These are phyloP conservation scores for Thielaviopsis euricoi DNA, from an alignment of 2,329 filamentous ascomycete genomes.

Conservation along the genomic window DNA sequence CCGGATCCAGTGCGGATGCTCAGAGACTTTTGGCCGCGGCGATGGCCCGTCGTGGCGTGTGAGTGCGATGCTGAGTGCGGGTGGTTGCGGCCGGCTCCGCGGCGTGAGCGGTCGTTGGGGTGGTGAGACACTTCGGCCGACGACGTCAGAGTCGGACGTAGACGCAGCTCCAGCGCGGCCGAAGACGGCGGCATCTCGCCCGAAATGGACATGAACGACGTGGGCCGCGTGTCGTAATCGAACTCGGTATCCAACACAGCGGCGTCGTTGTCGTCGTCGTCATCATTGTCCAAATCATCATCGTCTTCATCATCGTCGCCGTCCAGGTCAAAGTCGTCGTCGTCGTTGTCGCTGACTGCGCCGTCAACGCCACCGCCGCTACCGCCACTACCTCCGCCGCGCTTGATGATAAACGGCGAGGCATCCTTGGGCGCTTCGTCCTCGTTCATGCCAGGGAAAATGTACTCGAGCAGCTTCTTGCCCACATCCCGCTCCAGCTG, in stretches of 20 bases:
- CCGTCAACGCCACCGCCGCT: slow-evolving; percentile 1
- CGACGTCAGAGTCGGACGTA: slow-evolving; percentile 62
- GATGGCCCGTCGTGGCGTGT: background rate
- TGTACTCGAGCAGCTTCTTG: slow-evolving; percentile 88
- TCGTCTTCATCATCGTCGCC: slow-evolving; percentile 20
- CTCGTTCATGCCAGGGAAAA: slow-evolving; percentile 72
- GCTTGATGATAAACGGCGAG: slow-evolving; percentile 41
- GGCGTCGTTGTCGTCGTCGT: slow-evolving; percentile 15
- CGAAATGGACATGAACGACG: slow-evolving; percentile 38
- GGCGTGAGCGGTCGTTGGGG: slow-evolving; percentile 1
- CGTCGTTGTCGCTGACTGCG: slow-evolving; percentile 16
- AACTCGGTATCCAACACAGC: slow-evolving; percentile 2
- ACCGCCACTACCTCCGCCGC: slow-evolving; percentile 16
- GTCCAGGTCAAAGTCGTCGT: slow-evolving; percentile 33
- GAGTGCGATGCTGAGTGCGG: background rate
- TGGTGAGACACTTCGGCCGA: slow-evolving; percentile 4
- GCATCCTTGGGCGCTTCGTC: slow-evolving; percentile 36
- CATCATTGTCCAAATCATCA: slow-evolving; percentile 1
- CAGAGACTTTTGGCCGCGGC: slow-evolving; percentile 25
- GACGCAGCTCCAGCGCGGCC: slow-evolving; percentile 47
- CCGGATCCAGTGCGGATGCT: slow-evolving; percentile 33
- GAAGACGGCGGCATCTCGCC: slow-evolving; percentile 5
- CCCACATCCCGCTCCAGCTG: slow-evolving; percentile 87
- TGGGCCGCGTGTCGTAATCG: slow-evolving; percentile 34
- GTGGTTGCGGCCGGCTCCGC: background rate